Percentiles rank a stretch among this genome's conserved stretches.
These are phyloP conservation scores for Annulohypoxylon maeteangense DNA, from an alignment of 495 filamentous ascomycete genomes.

Conservation along the genomic window DNA sequence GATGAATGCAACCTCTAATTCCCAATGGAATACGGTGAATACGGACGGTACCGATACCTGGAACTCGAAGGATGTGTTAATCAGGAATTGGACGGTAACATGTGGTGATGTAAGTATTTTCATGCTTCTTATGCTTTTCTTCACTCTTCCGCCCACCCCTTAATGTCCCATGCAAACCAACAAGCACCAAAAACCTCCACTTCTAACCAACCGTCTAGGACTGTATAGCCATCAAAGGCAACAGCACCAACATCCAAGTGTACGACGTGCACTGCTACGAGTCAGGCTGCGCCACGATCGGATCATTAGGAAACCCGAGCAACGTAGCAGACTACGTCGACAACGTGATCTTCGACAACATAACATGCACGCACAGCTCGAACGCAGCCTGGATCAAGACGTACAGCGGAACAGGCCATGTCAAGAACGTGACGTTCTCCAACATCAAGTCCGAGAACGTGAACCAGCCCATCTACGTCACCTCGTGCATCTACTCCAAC, in stretches of 20 bases:
- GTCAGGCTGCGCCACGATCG: constrained; percentile 52
- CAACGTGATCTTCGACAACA: constrained; percentile 55
- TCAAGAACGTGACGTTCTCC: constrained; percentile 63
- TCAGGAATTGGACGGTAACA: constrained; percentile 56
- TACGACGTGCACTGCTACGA: constrained; percentile 55
- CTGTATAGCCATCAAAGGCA: constrained; percentile 69
- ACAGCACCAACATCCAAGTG: constrained; percentile 62
- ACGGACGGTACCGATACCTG: constrained; percentile 58
- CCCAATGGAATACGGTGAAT: constrained; percentile 52
- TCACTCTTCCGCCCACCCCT: neutral
- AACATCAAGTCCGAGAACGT: constrained; percentile 61
- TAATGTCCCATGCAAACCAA: constrained; percentile 16
- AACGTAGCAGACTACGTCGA: constrained; percentile 51
- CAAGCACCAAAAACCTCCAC: neutral
- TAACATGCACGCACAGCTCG: constrained; percentile 57
- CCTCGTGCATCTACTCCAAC: constrained; percentile 64
- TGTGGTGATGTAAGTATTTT: constrained; percentile 51
- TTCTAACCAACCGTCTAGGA: constrained; percentile 50
- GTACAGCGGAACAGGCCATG: constrained; percentile 57
- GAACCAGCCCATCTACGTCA: constrained; percentile 68
- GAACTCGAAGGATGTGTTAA: constrained; percentile 54
- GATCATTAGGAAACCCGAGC: constrained; percentile 50
- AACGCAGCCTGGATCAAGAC: constrained; percentile 68
- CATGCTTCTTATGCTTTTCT: neutral
- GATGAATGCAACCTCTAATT: constrained; percentile 52